phyloP scores from a whole-genome alignment of 2,329 filamentous ascomycete species.

The Sarocladiaceae sp. region DNA sequence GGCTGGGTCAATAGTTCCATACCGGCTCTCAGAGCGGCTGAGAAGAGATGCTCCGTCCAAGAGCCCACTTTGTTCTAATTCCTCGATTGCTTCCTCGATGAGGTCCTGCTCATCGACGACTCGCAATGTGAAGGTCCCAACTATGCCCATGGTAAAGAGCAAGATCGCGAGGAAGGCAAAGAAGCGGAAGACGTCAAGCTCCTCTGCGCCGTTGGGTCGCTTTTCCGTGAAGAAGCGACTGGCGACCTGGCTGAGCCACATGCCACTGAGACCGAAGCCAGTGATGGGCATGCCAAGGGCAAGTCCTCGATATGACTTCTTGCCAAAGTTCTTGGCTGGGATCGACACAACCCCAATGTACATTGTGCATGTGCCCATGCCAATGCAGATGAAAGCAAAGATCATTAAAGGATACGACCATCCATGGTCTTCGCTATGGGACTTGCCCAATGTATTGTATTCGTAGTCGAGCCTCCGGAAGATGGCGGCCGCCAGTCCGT shows the following conservation, averaged over 20 bases:
- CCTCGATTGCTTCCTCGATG: conserved; percentile 84
- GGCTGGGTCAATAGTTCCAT: conserved; percentile 51
- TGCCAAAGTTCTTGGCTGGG: conserved; percentile 96
- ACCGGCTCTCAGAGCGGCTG: conserved; percentile 46
- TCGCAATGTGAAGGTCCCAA: conserved; percentile 68
- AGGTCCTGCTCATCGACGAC: conserved; percentile 81
- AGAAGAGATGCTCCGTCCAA: conserved; percentile 72
- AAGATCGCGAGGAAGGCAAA: conserved; percentile 77
- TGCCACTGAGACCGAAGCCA: conserved; percentile 84
- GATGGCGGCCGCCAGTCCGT: conserved; percentile 72
- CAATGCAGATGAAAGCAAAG: conserved; percentile 74
- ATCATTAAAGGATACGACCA: conserved; percentile 76
- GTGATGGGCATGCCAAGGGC: conserved; percentile 88
- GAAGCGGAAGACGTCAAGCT: conserved; percentile 74
- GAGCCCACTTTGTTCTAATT: conserved; percentile 82
- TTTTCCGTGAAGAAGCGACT: conserved; percentile 70
- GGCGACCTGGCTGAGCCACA: conserved; percentile 91
- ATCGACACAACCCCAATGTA: conserved; percentile 90
- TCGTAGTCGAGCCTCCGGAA: conserved; percentile 53
- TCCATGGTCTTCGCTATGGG: conserved; percentile 33
- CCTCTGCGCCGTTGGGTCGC: conserved; percentile 54
- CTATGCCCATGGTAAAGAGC: conserved; percentile 62
- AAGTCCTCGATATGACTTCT: conserved; percentile 78
- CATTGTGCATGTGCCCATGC: conserved; percentile 78
- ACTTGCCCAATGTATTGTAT: conserved; percentile 26